Evolutionary conservation across 2,329 filamentous ascomycete species (phyloP), one percentile per base, ranked within the genome.

Genomic region (Colletotrichum eleusines): DNA sequence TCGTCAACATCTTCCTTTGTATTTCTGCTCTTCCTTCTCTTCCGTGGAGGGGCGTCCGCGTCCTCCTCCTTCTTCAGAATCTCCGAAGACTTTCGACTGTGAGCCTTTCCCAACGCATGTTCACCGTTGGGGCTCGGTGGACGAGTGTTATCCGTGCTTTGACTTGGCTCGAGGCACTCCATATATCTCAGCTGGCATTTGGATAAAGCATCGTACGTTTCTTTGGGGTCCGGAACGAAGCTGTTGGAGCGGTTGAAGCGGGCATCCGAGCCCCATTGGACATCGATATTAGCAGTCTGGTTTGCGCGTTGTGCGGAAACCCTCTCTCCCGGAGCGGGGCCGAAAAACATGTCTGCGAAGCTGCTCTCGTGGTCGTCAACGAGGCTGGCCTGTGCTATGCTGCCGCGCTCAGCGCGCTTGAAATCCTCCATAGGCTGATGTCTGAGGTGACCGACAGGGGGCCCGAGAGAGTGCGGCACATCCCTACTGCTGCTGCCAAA

Each of bases 191-290:
- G 79, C 53, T 90, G 84, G 42, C 85, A 83, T 71, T 86, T 84
- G 46, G 88, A 85, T 40, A 90, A 79, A 16, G 86, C 84, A 69
- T 91, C 89, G 40, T 84, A 83, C 3, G 88, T 88, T 46, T 91
- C 89, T 74, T 88, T 85, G 8, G 86, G 83, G 12, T 84, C 83
- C 0, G 90, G 87, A 8, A 88, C 81, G 75, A 90, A 94, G n/a
- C 84, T 86, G 74, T 88, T 87, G 7, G 84, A 78, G 28, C 81
- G 79, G 72, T 82, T 85, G 77, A 94, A 94, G 68, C 84, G 88
- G n/a, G 85, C 78, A 78, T 94, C 91, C 0, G 91, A 91, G 12
- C 91, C 91, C 87, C 89, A 93, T 72, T 88, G 87, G 54, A 92
- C 83, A 63, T 87, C 84, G 20, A 67, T 70, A 75, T 84, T 71